These are phyloP conservation scores for Cordyceps militaris DNA, from an alignment of 2,329 filamentous ascomycete species.

Conservation along the genomic window DNA sequence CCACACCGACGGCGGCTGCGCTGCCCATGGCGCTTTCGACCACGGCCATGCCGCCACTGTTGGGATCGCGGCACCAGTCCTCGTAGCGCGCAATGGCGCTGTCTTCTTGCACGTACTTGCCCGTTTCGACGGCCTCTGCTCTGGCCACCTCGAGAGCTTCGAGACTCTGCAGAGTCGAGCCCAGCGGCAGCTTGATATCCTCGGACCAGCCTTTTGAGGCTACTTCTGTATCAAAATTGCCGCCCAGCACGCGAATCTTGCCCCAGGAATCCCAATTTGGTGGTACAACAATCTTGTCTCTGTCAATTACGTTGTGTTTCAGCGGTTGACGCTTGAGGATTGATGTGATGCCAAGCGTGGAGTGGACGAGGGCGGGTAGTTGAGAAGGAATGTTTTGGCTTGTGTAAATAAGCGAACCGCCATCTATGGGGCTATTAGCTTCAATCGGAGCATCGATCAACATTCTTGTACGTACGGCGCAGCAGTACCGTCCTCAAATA, in stretches of 20 bases:
- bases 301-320: constrained; percentile 86
- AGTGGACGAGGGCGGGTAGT: constrained; percentile 73
- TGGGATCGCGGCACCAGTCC: constrained; percentile 69
- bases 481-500: constrained; percentile 84
- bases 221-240: constrained; percentile 85
- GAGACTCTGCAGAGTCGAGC: constrained; percentile 19
- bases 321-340: constrained; percentile 70
- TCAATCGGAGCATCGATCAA: constrained; percentile 4
- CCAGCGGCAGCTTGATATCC: constrained; percentile 58
- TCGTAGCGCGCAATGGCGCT: constrained; percentile 69
- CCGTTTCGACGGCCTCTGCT: constrained; percentile 16
- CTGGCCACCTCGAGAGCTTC: constrained; percentile 20
- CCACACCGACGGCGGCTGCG: constrained; percentile 27
- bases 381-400: constrained; percentile 69
- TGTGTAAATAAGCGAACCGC: constrained; percentile 79
- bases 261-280: constrained; percentile 99
- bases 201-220: constrained; percentile 80
- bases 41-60: constrained; percentile 46
- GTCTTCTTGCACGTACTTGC: constrained; percentile 20
- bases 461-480: constrained; percentile 55
- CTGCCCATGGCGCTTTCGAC: constrained; percentile 34
- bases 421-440: constrained; percentile 47
- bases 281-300: constrained; percentile 89
- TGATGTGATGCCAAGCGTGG: constrained; percentile 78
- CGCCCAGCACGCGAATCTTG: constrained; percentile 86